Evolutionary conservation across 1,139 yeast species (phyloP), one percentile per base, ranked within the genome.

Genomic region (Hyphopichia buzzinii): DNA sequence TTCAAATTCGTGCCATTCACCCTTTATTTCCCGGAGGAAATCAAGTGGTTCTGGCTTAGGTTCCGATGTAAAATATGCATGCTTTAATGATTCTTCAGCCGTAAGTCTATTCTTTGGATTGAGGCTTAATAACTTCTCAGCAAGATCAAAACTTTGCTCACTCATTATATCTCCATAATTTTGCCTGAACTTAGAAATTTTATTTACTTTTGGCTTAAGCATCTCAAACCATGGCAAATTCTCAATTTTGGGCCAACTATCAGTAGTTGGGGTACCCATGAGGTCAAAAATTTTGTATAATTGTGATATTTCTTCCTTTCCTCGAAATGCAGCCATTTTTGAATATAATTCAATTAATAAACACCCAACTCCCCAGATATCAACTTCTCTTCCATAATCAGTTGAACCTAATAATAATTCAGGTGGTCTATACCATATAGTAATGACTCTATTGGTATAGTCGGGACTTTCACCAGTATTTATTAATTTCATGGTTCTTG

Each of bases 281-380:
- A 85, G 63, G 39, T 81, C 79, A 55, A 83, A 88, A 11, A 92
- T 87, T 35, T 83, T 77, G 45, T 76, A 72, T 30, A 92, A 60
- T 57, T 92, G 97, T 35, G 86, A 82, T 21, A 92, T 75, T 52
- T 92, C 98, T 57, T 92, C 96, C 33, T 75, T 74, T 6, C 96
- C 97, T 57, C 84, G 94, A 55, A 92, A 92, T 1, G 84, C 68
- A 0, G 98, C 95, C 23, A 64, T 62, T 47, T 81, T 78, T 3
- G 83, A 76, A 55, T 87, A 89, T 30, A 92, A 60, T 55, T 92
- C 98, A 19, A 89, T 74, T 41, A 92, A 66, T 28, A 92, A 68
- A 64, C 98, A 92, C 2, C 98, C 98, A 46, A 89, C 83, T 0
- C 98, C 97, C 98, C 98, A 92, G 44, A 89, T 82, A 58, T 92